Percentiles rank a stretch among this genome's conserved stretches.
These are phyloP conservation scores for Colletotrichum horii DNA, from an alignment of 2,329 filamentous ascomycete genomes.

Conservation along the genomic window DNA sequence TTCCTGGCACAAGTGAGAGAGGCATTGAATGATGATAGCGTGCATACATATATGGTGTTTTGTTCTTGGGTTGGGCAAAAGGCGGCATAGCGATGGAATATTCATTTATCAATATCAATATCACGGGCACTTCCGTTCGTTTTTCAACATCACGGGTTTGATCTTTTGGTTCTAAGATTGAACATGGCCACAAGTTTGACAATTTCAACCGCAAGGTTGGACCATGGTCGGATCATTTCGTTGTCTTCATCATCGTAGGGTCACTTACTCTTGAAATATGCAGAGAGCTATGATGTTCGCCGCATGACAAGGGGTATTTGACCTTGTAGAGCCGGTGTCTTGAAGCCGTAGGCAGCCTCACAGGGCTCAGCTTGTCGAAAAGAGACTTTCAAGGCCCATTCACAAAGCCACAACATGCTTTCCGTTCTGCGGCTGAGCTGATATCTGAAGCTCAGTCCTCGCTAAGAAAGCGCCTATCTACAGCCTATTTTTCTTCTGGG, in stretches of 20 bases:
- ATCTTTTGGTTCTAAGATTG: accelerated
- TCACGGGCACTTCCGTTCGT: background rate
- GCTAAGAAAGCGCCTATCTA: background rate
- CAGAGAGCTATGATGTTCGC: too few relatives aligned
- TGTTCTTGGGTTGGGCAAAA: background rate
- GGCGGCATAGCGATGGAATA: background rate
- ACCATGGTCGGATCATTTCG: background rate
- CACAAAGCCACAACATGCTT: background rate
- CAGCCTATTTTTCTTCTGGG: background rate
- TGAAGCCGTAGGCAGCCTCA: background rate
- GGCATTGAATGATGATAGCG: background rate
- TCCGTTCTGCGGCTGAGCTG: background rate
- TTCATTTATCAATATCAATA: background rate
- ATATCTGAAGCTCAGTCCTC: background rate
- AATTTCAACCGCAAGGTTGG: background rate
- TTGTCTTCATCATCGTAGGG: background rate
- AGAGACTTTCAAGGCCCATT: background rate
- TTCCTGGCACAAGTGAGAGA: background rate
- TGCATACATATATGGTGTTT: background rate
- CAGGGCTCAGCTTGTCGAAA: background rate
- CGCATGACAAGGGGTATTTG: background rate
- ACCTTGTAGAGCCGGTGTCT: background rate
- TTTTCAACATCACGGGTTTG: background rate
- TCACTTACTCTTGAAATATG: too few relatives aligned
- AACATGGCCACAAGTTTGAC: background rate